Evolutionary conservation across 345 rosid genomes (phyloP), one percentile per base, ranked within the genome.

Genomic region (Punica granatum): DNA sequence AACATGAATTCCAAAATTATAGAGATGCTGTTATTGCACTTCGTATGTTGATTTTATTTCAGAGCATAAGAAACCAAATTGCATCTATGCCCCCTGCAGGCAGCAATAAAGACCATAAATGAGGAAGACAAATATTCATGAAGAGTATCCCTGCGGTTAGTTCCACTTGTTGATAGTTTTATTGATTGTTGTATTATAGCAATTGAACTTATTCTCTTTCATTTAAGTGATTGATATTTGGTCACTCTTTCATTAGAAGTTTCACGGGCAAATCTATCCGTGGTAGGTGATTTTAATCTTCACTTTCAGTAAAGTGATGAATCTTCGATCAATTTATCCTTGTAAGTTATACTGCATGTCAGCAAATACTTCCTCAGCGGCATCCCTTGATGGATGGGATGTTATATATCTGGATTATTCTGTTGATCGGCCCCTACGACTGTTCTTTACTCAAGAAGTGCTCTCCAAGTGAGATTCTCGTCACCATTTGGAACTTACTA

Each of bases 361-460:
- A 53, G 71, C 84, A 53, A 85, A 54, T 69, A 51, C 74, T 77
- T 73, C 87, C 73, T 80, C 88, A 62, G 92, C 84, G 44, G 69
- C 74, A 34, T 81, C 86, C 60, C 74, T 84, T 58, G 97, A 88
- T 77, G 98, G 98, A 39, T 93, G 98, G 98, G 95, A 89, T 76
- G 95, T 90, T 54, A 90, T 90, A 72, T 85, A 90, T 51, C 95
- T 93, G 39, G 96, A 90, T 76, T 93, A 90, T 82, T 78, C 95
- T 70, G 83, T 91, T 59, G 96, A 90, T 74, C 90, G 98, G 98
- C 98, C 97, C 66, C 85, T 93, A 71, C 92, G 91, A 75, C 70
- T 93, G 71, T 93, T 93, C 75, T 90, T 90, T 70, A 87, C 98
- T 68, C 97, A 89, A 74, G 97, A 93, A 75, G 96, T 93, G 56